A percentile compares a stretch with the other conserved stretches of the same genome.
Conservation (phyloP, 2,329 filamentous ascomycete species). For the Ceratocystis cubensis region DNA sequence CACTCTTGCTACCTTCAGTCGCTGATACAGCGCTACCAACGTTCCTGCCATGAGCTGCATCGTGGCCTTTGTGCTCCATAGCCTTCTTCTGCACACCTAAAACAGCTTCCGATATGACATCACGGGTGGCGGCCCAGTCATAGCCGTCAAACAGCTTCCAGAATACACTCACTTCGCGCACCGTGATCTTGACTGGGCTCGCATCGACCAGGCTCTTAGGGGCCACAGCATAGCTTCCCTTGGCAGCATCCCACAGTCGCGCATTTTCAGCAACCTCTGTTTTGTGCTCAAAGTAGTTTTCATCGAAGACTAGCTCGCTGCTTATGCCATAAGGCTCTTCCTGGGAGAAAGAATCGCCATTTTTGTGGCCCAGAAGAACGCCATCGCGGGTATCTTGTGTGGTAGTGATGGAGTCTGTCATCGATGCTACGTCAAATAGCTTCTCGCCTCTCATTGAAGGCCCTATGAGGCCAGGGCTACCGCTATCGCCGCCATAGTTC, state of each 20-base stretch:
- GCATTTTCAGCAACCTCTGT: slow-evolving; percentile 52
- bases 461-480: neutral
- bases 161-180: slow-evolving; percentile 83
- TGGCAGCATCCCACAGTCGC: slow-evolving; percentile 67
- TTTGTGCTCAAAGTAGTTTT: slow-evolving; percentile 61
- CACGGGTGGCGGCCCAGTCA: slow-evolving; percentile 82
- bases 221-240: slow-evolving; percentile 59
- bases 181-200: slow-evolving; percentile 62
- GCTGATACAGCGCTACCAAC: slow-evolving; percentile 36
- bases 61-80: slow-evolving; percentile 46
- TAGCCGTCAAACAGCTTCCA: slow-evolving; percentile 98
- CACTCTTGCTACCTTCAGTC: neutral
- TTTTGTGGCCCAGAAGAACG: slow-evolving; percentile 26
- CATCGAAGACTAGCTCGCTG: slow-evolving; percentile 56
- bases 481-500: slow-evolving; percentile 11
- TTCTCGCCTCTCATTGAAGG: slow-evolving; percentile 28
- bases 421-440: slow-evolving; percentile 36
- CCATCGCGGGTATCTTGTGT: slow-evolving; percentile 30
- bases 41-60: slow-evolving; percentile 34
- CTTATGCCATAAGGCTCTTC: slow-evolving; percentile 29
- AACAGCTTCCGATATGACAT: slow-evolving; percentile 76
- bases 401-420: slow-evolving; percentile 19
- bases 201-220: slow-evolving; percentile 48
- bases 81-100: slow-evolving; percentile 76
- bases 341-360: neutral